phyloP scores from a whole-genome alignment of 75 land plant genomes.

The Cunninghamia lanceolata region DNA sequence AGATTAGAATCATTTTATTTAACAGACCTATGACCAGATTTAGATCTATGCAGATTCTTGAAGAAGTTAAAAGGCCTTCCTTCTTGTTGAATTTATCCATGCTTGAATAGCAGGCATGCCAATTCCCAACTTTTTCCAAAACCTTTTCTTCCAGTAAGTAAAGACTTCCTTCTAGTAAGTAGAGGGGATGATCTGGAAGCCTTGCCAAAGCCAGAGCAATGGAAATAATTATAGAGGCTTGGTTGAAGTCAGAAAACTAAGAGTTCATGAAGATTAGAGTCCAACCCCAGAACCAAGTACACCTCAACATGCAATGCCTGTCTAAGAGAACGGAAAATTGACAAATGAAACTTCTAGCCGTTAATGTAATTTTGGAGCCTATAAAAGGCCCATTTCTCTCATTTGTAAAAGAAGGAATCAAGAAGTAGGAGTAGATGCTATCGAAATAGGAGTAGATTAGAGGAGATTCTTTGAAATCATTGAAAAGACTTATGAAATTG shows the following conservation, averaged over 20 bases:
- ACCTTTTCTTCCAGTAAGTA: not conserved
- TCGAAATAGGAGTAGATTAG: no score
- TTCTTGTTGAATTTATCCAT: not conserved
- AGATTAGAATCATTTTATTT: not conserved
- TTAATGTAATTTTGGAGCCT: no score
- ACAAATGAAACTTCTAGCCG: not conserved
- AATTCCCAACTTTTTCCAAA: not conserved
- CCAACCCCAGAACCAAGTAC: not conserved
- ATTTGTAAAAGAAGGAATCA: no score
- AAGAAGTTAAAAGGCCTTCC: not conserved
- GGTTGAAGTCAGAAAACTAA: not conserved
- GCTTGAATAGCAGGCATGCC: not conserved
- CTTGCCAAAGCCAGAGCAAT: not conserved
- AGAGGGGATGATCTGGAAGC: not conserved
- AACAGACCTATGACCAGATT: not conserved
- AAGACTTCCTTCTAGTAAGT: not conserved
- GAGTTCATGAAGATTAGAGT: not conserved
- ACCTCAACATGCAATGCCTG: not conserved
- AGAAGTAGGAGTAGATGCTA: no score
- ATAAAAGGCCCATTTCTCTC: no score
- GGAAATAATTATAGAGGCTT: not conserved
- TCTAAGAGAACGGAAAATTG: not conserved
- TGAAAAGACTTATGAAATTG: no score
- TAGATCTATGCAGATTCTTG: not conserved
- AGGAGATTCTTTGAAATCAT: no score